phyloP scores from a whole-genome alignment of 1,139 yeast genomes.

The Eremothecium gossypii region DNA sequence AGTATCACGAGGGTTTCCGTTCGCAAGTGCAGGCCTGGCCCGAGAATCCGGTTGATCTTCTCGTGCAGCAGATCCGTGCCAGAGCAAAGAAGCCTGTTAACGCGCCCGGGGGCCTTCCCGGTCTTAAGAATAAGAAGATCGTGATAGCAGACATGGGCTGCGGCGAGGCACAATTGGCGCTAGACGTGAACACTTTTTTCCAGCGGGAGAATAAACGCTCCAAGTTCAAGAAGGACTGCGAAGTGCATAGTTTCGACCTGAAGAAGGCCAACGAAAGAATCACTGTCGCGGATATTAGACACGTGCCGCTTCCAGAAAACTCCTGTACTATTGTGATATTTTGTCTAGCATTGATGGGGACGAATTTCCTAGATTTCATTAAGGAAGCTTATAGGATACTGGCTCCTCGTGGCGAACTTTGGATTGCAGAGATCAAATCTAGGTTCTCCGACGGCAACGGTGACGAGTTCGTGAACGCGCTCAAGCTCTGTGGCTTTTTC shows the following conservation, averaged over 20 bases:
- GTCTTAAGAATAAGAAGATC: constrained; percentile 43
- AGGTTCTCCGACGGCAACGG: constrained; percentile 65
- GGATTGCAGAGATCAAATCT: constrained; percentile 97
- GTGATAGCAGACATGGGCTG: constrained; percentile 98
- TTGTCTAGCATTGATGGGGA: constrained; percentile 94
- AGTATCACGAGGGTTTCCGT: constrained; percentile 90
- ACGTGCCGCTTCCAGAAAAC: constrained; percentile 73
- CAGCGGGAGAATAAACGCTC: constrained; percentile 31
- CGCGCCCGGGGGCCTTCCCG: constrained; percentile 95
- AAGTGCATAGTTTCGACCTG: constrained; percentile 83
- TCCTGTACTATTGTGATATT: constrained; percentile 81
- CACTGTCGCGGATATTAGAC: constrained; percentile 88
- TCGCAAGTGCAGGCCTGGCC: constrained; percentile 97
- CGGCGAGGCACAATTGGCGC: constrained; percentile 86
- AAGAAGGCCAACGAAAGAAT: constrained; percentile 78
- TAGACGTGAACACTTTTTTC: constrained; percentile 48
- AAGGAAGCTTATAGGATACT: constrained; percentile 81
- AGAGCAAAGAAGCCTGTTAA: constrained; percentile 61
- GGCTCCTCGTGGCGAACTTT: constrained; percentile 85
- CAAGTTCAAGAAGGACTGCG: constrained; percentile 37
- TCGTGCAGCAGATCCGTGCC: constrained; percentile 59
- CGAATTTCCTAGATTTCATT: constrained; percentile 85
- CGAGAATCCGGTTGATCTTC: constrained; percentile 88
- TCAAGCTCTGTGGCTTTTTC: constrained; percentile 74
- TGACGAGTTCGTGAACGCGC: constrained; percentile 65